phyloP scores from a whole-genome alignment of 148 eudicot genomes.

The Rhododendron ovatum region DNA sequence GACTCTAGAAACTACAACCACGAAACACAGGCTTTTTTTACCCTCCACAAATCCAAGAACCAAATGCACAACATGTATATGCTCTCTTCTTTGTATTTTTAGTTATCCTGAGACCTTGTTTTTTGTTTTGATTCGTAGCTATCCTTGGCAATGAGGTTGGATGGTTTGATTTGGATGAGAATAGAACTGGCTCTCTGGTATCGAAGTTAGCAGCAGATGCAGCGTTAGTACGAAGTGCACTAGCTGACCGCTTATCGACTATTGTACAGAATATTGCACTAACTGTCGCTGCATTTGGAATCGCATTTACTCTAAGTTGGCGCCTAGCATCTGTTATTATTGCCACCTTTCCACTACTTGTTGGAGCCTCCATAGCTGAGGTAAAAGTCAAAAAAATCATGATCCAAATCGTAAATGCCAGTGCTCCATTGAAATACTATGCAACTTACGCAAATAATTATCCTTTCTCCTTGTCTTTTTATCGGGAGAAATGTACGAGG shows the following conservation, averaged over 20 bases:
- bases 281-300: conserved; percentile 45
- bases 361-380: conserved; percentile 63
- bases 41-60: not conserved
- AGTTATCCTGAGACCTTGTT: not conserved
- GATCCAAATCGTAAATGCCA: not conserved
- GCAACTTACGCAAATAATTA: not conserved
- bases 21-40: not conserved
- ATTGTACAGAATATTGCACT: conserved; percentile 60
- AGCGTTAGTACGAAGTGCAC: conserved; percentile 54
- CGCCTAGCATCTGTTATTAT: conserved; percentile 53
- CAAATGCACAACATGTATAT: not conserved
- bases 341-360: conserved; percentile 52
- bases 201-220: conserved; percentile 71
- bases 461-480: not conserved
- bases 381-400: conserved; percentile 19
- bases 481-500: not conserved
- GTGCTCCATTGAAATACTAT: not conserved
- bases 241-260: conserved; percentile 62
- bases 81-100: not conserved
- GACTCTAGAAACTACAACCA: not conserved
- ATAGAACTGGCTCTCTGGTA: conserved; percentile 46
- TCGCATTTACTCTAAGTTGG: conserved; percentile 60
- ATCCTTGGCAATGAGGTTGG: conserved; percentile 64
- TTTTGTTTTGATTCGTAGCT: conserved; percentile 30
- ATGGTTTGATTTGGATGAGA: conserved; percentile 67